These are phyloP conservation scores for Conringia planisiliqua DNA, from an alignment of 345 rosid species.

Conservation along the genomic window DNA sequence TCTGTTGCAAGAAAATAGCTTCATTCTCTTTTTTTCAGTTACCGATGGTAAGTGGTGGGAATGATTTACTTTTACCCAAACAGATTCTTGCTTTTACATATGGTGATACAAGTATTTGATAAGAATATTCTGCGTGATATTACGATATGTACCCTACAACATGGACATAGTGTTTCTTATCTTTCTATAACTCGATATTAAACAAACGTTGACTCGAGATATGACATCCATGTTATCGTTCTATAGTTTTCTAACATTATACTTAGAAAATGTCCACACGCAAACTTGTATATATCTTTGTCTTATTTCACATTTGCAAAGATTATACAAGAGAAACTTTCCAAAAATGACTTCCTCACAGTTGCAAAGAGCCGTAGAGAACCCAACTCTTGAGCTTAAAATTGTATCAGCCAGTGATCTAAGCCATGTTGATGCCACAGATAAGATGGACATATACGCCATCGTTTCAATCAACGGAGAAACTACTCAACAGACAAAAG, in stretches of 20 bases:
- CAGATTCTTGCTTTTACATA: neutral
- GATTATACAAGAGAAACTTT: neutral
- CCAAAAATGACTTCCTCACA: neutral
- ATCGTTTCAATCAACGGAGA: slow-evolving; percentile 57
- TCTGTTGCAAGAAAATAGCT: neutral
- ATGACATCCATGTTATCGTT: slow-evolving; percentile 12
- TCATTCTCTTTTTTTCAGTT: neutral
- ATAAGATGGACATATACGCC: slow-evolving; percentile 73
- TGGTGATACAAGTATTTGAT: neutral
- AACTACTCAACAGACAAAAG: slow-evolving; percentile 31
- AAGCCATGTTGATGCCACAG: slow-evolving; percentile 48
- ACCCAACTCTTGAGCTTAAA: slow-evolving; percentile 57
- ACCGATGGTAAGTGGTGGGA: neutral
- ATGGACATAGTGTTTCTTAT: neutral
- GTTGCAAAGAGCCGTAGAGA: slow-evolving; percentile 37
- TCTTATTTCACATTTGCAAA: neutral
- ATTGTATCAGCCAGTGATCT: slow-evolving; percentile 57
- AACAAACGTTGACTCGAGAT: neutral
- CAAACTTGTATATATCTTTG: neutral
- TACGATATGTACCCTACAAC: neutral
- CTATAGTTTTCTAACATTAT: neutral
- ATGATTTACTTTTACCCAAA: neutral
- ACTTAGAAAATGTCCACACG: neutral
- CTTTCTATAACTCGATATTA: neutral
- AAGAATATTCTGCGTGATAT: neutral